Evolutionary conservation across 202 grass and related monocot species (phyloP), one percentile per base, ranked within the genome.

Genomic region (Dendrocalamus latiflorus): DNA sequence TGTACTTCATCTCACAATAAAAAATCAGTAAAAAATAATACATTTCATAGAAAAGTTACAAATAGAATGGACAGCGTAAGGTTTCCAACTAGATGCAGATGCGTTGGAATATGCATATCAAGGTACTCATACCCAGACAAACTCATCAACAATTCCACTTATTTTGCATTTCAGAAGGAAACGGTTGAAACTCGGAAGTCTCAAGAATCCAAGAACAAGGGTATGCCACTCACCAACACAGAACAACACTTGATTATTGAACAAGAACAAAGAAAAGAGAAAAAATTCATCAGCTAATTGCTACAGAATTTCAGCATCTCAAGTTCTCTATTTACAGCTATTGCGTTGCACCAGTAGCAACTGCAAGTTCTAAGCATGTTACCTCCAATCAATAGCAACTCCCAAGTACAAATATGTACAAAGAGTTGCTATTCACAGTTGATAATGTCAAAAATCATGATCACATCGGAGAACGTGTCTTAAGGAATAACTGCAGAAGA

Each of bases 301-400:
- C 65, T 22, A 55, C 37, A 65, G 77, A 88, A 83, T 65, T 56
- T 83, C 25, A 82, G 24, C 37, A 88, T 11, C 67, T 24, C 72
- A 64, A 16, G 49, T 28, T 58, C 66, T 78, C 50, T 60, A 83
- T 68, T 74, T 78, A 79, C n/a, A n/a, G 33, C 44, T 66, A 66
- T 24, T 14, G 43, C 7, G 18, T 17, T 65, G 26, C 60, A 1
- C 18, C 44, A 37, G 28, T 13, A 65, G 28, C 14, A 78, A 33
- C 60, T 50, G 12, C 76, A 65, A 20, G 3, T 65, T 38, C 17
- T 36, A 20, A n/a, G 6, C 7, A 38, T 10, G 25, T 38, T n/a
- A 37, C 62, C 33, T 11, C 47, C 76, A 79, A 43, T 26, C 16
- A 56, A 48, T 22, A 9, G 45, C 42, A 74, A 61, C 51, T 68